Evolutionary conservation across 306 rosid genomes (phyloP).

Genomic region (Benincasa hispida): DNA sequence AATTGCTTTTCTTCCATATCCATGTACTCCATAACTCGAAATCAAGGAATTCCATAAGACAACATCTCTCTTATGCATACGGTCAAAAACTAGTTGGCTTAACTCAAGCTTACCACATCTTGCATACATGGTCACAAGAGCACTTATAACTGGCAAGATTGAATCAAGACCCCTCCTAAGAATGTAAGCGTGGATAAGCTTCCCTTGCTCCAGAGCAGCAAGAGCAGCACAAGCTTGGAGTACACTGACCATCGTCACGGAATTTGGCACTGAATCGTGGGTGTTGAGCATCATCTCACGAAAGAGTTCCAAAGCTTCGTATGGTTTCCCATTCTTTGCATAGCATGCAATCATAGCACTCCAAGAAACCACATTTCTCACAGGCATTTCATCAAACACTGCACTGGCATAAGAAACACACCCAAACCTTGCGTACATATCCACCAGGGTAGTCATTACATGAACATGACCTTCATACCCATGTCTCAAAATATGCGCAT

Average conservation of each 20-base stretch:
- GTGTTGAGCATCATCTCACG: constrained; percentile 51
- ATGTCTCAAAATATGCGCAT: constrained; percentile 68
- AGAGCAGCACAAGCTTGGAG: constrained; percentile 83
- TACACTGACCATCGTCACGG: constrained; percentile 92
- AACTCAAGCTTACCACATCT: constrained; percentile 64
- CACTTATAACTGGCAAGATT: constrained; percentile 58
- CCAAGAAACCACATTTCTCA: constrained; percentile 75
- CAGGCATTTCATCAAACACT: constrained; percentile 58
- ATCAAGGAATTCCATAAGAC: constrained; percentile 80
- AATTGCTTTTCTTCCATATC: constrained; percentile 64
- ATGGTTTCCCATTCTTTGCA: constrained; percentile 63
- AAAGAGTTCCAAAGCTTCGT: constrained; percentile 72
- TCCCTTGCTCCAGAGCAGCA: constrained; percentile 73
- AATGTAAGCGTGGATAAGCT: constrained; percentile 66
- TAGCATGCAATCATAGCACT: constrained; percentile 89
- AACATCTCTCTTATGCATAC: constrained; percentile 47
- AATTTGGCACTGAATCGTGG: constrained; percentile 52
- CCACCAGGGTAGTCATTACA: constrained; percentile 73
- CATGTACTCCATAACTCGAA: constrained; percentile 76
- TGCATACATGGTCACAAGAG: constrained; percentile 76
- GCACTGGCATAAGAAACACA: constrained; percentile 43
- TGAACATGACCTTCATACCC: constrained; percentile 64
- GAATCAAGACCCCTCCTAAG: constrained; percentile 91
- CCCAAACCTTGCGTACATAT: constrained; percentile 75
- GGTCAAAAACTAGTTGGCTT: constrained; percentile 52